These are phyloP conservation scores for Umbelopsis isabellina DNA, from an alignment of 192 early-diverging fungal genomes.

Conservation along the genomic window DNA sequence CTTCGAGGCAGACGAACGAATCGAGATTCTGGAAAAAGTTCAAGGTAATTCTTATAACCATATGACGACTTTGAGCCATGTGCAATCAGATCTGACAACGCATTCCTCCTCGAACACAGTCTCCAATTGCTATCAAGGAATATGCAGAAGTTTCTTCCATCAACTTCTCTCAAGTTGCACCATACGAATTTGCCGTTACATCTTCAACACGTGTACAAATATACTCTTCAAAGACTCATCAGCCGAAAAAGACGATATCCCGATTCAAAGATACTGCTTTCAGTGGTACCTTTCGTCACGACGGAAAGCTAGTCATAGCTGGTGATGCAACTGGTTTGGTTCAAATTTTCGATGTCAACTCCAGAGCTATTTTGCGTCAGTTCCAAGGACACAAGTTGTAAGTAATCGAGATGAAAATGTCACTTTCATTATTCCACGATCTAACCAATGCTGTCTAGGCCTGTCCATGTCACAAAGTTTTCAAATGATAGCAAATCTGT, in stretches of 20 bases:
- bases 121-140: slow-evolving; percentile 88
- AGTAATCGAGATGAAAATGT: slow-evolving; percentile 17
- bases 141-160: slow-evolving; percentile 81
- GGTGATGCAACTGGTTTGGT: slow-evolving; percentile 90
- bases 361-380: slow-evolving; percentile 70
- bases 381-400: slow-evolving; percentile 62
- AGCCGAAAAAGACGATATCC: slow-evolving; percentile 88
- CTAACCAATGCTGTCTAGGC: slow-evolving; percentile 42
- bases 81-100: neutral
- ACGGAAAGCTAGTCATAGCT: slow-evolving; percentile 91
- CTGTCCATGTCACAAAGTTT: slow-evolving; percentile 84
- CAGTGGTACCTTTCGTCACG: slow-evolving; percentile 76
- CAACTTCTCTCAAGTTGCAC: slow-evolving; percentile 77
- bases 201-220: slow-evolving; percentile 90
- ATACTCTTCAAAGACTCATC: slow-evolving; percentile 81
- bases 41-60: slow-evolving; percentile 50
- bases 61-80: too few species aligned
- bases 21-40: slow-evolving; percentile 79
- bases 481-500: slow-evolving; percentile 79
- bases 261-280: slow-evolving; percentile 91
- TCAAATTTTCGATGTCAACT: slow-evolving; percentile 75
- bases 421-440: neutral
- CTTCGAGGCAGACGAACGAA: slow-evolving; percentile 62
- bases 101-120: slow-evolving; percentile 49
- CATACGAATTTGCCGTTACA: slow-evolving; percentile 90